phyloP scores from a whole-genome alignment of 345 rosid genomes.

The Kandelia obovata region DNA sequence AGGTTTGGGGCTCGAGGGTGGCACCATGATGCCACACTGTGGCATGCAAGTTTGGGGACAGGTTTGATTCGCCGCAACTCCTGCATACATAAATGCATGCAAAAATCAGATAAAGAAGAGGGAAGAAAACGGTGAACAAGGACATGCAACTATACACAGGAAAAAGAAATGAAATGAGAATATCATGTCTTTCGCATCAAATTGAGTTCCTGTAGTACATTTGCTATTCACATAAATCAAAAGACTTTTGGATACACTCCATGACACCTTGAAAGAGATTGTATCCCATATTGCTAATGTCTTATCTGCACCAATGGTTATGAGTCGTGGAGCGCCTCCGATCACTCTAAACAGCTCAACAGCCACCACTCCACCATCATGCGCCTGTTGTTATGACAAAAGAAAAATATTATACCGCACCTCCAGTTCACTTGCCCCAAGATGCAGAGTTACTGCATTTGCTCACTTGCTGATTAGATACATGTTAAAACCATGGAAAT shows the following conservation, averaged over 20 bases:
- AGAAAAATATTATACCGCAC: background rate
- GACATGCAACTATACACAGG: background rate
- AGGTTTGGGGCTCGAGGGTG: conserved; percentile 99
- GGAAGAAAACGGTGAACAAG: background rate
- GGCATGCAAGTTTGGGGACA: conserved; percentile 89
- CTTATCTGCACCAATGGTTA: conserved; percentile 98
- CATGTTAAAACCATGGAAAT: background rate
- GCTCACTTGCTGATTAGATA: background rate
- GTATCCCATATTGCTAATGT: conserved; percentile 99
- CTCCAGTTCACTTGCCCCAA: background rate
- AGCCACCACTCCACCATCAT: conserved; percentile 96
- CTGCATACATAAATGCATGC: conserved; percentile 29
- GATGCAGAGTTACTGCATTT: background rate
- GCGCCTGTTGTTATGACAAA: conserved; percentile 53
- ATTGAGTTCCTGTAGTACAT: conserved; percentile 10
- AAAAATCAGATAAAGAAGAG: background rate
- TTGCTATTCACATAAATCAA: conserved; percentile 1
- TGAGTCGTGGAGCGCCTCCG: conserved; percentile 92
- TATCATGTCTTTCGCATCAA: background rate
- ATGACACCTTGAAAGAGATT: conserved; percentile 81
- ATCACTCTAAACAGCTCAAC: conserved; percentile 95
- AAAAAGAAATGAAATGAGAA: background rate
- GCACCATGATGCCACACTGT: conserved; percentile 99
- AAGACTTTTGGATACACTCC: conserved; percentile 4
- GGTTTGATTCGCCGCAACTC: conserved; percentile 97